Evolutionary conservation across 129 eudicot genomes (phyloP).

Genomic region (Artemisia argyi): DNA sequence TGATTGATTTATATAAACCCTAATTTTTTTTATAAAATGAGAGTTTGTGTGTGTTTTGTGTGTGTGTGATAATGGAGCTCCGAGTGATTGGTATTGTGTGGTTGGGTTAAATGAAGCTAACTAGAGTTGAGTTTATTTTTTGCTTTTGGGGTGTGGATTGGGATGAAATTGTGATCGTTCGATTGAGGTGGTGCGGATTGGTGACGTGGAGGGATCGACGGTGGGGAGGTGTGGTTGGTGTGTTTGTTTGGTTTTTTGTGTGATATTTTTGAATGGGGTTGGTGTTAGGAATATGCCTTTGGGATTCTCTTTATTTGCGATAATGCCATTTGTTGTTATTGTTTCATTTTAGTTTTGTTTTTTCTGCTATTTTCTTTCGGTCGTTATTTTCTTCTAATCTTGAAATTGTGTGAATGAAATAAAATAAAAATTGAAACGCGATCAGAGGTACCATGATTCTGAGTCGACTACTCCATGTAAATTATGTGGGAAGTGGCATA

Average conservation of each 20-base stretch:
- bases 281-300: conserved; percentile 30
- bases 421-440: no score
- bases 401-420: no score
- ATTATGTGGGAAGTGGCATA: no score
- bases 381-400: no score
- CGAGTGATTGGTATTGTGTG: conserved; percentile 50
- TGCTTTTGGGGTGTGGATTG: conserved; percentile 30
- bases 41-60: conserved; percentile 13
- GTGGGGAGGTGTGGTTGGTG: conserved; percentile 48
- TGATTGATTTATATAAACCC: conserved; percentile 16
- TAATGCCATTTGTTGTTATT: conserved; percentile 11
- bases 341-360: no score
- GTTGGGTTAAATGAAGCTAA: conserved; percentile 48
- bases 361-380: no score
- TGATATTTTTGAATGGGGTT: conserved; percentile 16
- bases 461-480: no score
- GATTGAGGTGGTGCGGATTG: conserved; percentile 53
- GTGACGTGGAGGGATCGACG: conserved; percentile 67
- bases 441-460: no score
- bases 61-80: conserved; percentile 42
- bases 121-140: conserved; percentile 45
- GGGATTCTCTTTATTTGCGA: conserved; percentile 23
- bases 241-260: conserved; percentile 57
- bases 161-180: conserved; percentile 32
- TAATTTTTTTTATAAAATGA: conserved; percentile 16